These are phyloP conservation scores for Rhizopus microsporus DNA, from an alignment of 371 early-diverging fungal genomes.

Conservation along the genomic window DNA sequence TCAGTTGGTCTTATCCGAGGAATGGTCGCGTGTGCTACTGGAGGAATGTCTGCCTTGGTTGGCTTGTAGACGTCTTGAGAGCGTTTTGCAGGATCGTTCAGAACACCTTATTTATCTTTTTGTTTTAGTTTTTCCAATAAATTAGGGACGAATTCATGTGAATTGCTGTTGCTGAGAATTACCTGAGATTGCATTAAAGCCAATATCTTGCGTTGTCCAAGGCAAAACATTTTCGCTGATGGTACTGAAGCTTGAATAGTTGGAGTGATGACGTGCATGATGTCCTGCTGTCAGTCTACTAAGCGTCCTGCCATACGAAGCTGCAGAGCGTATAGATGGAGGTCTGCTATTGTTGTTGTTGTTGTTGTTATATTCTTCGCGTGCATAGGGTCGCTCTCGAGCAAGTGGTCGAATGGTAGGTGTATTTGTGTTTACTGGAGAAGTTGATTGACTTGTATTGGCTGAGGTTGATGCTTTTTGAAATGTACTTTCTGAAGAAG, in stretches of 20 bases:
- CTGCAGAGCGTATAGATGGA: slow-evolving; percentile 46
- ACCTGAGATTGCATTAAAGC: slow-evolving; percentile 62
- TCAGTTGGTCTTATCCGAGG: slow-evolving; percentile 62
- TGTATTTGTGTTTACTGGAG: background rate
- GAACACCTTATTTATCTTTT: slow-evolving; percentile 40
- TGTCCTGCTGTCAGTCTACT: slow-evolving; percentile 29
- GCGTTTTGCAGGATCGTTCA: slow-evolving; percentile 62
- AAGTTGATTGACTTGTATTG: background rate
- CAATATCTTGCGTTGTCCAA: slow-evolving; percentile 67
- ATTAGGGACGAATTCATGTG: background rate
- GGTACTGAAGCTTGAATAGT: slow-evolving; percentile 60
- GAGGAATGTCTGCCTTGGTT: slow-evolving; percentile 65
- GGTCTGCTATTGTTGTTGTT: slow-evolving; percentile 30
- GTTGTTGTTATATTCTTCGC: slow-evolving; percentile 30
- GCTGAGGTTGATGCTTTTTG: background rate
- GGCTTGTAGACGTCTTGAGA: slow-evolving; percentile 45
- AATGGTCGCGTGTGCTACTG: slow-evolving; percentile 67
- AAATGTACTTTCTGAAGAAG: background rate
- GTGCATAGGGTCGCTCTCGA: slow-evolving; percentile 40
- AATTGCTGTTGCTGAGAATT: slow-evolving; percentile 5
- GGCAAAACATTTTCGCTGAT: slow-evolving; percentile 64
- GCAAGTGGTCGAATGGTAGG: slow-evolving; percentile 23
- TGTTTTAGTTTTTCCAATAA: slow-evolving; percentile 3
- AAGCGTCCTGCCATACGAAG: slow-evolving; percentile 38
- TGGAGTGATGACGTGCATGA: slow-evolving; percentile 53